These are phyloP conservation scores for Solanum tarapatanum DNA, from an alignment of 257 asterid genomes.

Conservation along the genomic window DNA sequence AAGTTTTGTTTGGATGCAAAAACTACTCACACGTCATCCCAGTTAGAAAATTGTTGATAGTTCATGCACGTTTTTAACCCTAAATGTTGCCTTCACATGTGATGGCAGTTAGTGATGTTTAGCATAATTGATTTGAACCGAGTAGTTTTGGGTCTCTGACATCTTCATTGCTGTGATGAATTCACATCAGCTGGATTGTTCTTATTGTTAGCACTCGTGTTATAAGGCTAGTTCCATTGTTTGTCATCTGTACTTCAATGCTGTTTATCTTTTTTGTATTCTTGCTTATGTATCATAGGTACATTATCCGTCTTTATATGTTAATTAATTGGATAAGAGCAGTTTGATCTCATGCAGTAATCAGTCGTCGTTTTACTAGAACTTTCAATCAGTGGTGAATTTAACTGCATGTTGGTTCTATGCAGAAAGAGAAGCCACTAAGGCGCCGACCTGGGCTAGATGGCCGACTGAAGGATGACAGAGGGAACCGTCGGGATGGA, in stretches of 20 bases:
- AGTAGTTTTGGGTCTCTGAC: background rate
- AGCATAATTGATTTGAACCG: background rate
- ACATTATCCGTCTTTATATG: background rate
- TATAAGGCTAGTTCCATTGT: background rate
- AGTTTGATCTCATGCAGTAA: background rate
- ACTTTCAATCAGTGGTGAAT: background rate
- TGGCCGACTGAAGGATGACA: constrained; percentile 63
- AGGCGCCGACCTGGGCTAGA: constrained; percentile 69
- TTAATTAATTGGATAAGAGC: background rate
- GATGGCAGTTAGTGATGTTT: background rate
- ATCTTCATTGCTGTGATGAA: background rate
- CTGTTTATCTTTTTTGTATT: background rate
- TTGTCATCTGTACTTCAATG: background rate
- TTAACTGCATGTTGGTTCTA: background rate
- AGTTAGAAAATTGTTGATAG: background rate
- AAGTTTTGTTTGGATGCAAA: background rate
- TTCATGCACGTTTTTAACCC: background rate
- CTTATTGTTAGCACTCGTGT: background rate
- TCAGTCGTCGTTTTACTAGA: background rate
- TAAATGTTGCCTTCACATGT: background rate
- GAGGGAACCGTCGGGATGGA: constrained; percentile 55
- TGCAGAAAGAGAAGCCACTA: constrained; percentile 72
- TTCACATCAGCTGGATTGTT: background rate
- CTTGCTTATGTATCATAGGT: background rate
- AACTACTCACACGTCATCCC: background rate